phyloP scores from a whole-genome alignment of 129 eudicot species.

The Apium graveolens region DNA sequence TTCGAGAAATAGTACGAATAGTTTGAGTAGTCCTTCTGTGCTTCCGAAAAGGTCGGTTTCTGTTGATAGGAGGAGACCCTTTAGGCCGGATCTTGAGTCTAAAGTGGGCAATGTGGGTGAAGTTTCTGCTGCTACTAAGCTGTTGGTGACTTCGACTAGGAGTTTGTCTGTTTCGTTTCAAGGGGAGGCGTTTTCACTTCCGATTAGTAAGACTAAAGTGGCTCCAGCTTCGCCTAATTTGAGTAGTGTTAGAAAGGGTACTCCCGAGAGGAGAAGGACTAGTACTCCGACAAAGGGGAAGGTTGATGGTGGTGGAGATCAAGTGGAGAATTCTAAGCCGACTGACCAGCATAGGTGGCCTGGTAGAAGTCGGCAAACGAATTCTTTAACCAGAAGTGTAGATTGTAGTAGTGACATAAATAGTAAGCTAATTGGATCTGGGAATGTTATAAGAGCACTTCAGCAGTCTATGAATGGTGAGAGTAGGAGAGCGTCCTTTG shows the following conservation, averaged over 20 bases:
- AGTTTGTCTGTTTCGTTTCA: constrained; percentile 92
- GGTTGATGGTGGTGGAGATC: constrained; percentile 36
- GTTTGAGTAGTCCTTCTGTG: constrained; percentile 11
- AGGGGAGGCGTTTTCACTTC: constrained; percentile 82
- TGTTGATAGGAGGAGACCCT: constrained; percentile 64
- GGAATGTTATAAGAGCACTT: constrained; percentile 48
- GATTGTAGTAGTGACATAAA: constrained; percentile 28
- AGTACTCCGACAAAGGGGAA: constrained; percentile 57
- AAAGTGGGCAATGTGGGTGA: constrained; percentile 45
- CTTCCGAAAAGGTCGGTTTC: constrained; percentile 66
- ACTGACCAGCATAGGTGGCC: constrained; percentile 53
- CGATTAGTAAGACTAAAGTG: constrained; percentile 82
- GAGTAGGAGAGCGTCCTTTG: constrained; percentile 52
- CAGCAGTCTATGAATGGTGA: constrained; percentile 57
- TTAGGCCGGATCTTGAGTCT: constrained; percentile 50
- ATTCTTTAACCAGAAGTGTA: constrained; percentile 37
- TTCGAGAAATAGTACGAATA: constrained; percentile 39
- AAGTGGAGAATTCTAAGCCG: constrained; percentile 34
- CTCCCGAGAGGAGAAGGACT: constrained; percentile 62
- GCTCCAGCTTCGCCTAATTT: constrained; percentile 48
- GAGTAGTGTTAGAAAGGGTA: constrained; percentile 52
- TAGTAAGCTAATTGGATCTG: constrained; percentile 45
- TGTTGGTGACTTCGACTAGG: constrained; percentile 75
- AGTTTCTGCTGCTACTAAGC: constrained; percentile 70
- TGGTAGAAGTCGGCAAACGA: constrained; percentile 30